A percentile compares a stretch with the other conserved stretches of the same genome.
Evolutionary conservation across 2,329 filamentous ascomycete genomes (phyloP).

Genomic region (Aspergillus spinulosporus): DNA sequence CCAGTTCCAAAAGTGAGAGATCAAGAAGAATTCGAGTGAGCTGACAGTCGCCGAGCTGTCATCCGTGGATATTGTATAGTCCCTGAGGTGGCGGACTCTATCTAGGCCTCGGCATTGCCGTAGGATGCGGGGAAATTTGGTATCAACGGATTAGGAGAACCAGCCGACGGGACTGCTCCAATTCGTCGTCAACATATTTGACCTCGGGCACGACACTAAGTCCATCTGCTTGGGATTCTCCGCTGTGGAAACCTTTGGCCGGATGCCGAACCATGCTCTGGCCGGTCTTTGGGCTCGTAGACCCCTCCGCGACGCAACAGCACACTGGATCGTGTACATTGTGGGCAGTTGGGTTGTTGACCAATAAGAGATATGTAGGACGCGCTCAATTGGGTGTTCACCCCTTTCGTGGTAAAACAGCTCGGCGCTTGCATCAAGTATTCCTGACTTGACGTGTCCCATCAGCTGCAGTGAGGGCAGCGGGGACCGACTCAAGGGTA

Average conservation of each 20-base stretch:
- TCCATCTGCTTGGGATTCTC: not conserved
- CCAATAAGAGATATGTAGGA: too few species aligned
- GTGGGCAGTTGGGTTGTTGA: not conserved
- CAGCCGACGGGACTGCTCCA: not conserved
- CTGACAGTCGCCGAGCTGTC: not conserved
- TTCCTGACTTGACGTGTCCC: not conserved
- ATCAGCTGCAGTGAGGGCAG: not conserved
- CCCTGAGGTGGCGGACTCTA: not conserved
- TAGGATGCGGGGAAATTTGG: slow-evolving; percentile 8
- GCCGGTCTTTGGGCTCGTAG: not conserved
- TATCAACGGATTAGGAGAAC: not conserved
- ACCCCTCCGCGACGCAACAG: not conserved
- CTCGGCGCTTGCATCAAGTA: not conserved
- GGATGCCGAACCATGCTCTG: not conserved
- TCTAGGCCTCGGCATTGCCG: slow-evolving; percentile 7
- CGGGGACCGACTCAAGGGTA: too few species aligned
- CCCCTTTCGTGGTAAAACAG: too few species aligned
- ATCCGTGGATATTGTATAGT: not conserved
- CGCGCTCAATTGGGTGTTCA: too few species aligned
- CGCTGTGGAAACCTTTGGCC: not conserved
- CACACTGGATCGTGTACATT: not conserved
- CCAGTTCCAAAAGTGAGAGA: not conserved
- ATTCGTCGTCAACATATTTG: not conserved
- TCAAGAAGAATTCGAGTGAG: not conserved
- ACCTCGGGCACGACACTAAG: not conserved